Conservation (phyloP, 176 grass and related monocot species). For the Tuctoria greenei region DNA sequence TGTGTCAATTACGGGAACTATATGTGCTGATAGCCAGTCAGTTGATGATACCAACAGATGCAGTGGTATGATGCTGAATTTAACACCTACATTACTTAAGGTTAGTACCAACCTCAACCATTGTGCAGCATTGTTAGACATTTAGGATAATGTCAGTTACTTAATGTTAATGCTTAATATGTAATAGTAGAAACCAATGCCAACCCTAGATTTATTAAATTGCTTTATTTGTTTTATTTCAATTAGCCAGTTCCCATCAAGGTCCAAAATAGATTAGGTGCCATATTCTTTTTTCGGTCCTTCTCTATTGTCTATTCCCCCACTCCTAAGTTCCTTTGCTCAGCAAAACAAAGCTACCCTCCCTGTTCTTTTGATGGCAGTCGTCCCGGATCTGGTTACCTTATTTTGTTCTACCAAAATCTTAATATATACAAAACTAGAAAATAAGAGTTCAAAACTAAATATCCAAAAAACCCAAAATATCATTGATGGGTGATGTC, state of each 20-base stretch:
- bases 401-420: neutral
- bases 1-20: slow-evolving; percentile 52
- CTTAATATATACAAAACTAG: neutral
- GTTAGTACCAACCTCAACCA: slow-evolving; percentile 34
- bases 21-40: slow-evolving; percentile 50
- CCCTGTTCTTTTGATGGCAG: neutral
- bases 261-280: neutral
- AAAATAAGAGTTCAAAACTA: neutral
- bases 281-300: neutral
- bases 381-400: neutral
- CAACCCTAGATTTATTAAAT: neutral
- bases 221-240: neutral
- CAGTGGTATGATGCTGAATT: slow-evolving; percentile 48
- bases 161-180: neutral
- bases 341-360: neutral
- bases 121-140: neutral
- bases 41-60: slow-evolving; percentile 35
- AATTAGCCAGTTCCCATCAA: neutral
- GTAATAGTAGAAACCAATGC: neutral
- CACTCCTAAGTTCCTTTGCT: neutral
- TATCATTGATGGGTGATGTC: neutral
- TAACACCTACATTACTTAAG: slow-evolving; percentile 64
- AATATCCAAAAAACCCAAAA: neutral
- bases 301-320: neutral
- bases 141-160: neutral